phyloP scores from a whole-genome alignment of 164 flowering plant genomes.

The Umbellularia californica region DNA sequence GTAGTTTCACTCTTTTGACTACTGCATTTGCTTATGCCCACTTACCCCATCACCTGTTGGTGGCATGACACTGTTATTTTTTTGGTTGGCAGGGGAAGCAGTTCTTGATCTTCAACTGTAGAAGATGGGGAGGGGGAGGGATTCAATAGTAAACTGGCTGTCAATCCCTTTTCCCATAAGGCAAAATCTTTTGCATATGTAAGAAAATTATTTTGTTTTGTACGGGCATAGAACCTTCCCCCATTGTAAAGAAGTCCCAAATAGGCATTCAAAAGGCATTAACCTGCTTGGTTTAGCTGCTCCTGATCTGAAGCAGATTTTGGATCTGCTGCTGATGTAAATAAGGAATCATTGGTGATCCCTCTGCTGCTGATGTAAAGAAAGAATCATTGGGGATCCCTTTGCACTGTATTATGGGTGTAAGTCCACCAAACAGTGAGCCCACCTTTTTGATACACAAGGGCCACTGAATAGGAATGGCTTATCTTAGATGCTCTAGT shows the following conservation, averaged over 20 bases:
- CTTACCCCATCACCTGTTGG: too few species aligned
- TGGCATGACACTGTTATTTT: neutral
- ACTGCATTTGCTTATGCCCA: too few species aligned
- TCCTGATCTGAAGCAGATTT: neutral
- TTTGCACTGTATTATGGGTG: too few species aligned
- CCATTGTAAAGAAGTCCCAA: constrained; percentile 3
- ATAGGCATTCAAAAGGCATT: neutral
- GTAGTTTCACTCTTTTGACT: too few species aligned
- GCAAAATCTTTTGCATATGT: constrained; percentile 3
- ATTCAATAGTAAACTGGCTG: neutral
- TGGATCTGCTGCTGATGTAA: too few species aligned
- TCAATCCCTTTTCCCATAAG: neutral
- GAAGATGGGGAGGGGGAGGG: neutral
- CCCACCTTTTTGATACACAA: too few species aligned
- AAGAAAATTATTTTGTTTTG: neutral
- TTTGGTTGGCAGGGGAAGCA: constrained; percentile 34
- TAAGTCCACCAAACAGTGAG: too few species aligned
- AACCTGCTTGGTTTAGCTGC: neutral
- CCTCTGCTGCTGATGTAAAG: too few species aligned
- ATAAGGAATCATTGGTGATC: too few species aligned
- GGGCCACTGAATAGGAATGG: neutral
- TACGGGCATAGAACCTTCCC: neutral
- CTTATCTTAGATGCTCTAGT: neutral
- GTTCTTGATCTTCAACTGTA: constrained; percentile 29
- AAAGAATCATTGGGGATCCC: too few species aligned